Evolutionary conservation across 2,329 filamentous ascomycete species (phyloP).

Genomic region (Pezicula neosporulosa): DNA sequence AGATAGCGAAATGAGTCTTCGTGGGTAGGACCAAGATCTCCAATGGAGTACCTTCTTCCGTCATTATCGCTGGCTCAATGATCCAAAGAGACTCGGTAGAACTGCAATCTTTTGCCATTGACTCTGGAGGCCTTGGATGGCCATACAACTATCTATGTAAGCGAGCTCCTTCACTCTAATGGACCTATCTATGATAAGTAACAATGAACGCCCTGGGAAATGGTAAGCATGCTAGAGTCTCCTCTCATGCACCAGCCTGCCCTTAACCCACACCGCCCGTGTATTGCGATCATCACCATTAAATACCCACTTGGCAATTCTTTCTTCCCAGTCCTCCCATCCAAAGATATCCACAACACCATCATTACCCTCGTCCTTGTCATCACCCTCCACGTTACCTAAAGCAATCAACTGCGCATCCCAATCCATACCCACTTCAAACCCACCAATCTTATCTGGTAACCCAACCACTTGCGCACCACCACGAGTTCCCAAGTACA

Average conservation of each 20-base stretch:
- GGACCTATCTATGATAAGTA: not conserved
- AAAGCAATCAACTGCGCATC: constrained; percentile 83
- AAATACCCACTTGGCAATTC: constrained; percentile 90
- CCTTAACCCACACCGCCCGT: constrained; percentile 82
- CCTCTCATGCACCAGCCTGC: constrained; percentile 70
- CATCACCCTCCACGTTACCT: constrained; percentile 39
- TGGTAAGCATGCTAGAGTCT: constrained; percentile 17
- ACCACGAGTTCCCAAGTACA: constrained; percentile 85
- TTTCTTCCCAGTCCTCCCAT: constrained; percentile 84
- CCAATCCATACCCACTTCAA: constrained; percentile 84
- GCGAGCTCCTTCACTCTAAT: not conserved
- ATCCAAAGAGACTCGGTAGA: not conserved
- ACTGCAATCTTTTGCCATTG: not conserved
- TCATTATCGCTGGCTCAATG: no score
- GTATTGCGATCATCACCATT: constrained; percentile 92
- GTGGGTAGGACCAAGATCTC: not conserved
- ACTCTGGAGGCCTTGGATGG: not conserved
- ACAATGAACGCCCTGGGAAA: not conserved
- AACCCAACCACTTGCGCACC: constrained; percentile 81
- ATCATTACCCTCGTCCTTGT: constrained; percentile 31
- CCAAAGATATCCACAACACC: constrained; percentile 86
- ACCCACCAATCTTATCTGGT: constrained; percentile 68
- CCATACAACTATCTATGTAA: no score
- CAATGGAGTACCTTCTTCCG: no score
- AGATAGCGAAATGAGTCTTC: not conserved